These are phyloP conservation scores for Yamadazyma laniorum DNA, from an alignment of 805 yeast species.

Conservation along the genomic window DNA sequence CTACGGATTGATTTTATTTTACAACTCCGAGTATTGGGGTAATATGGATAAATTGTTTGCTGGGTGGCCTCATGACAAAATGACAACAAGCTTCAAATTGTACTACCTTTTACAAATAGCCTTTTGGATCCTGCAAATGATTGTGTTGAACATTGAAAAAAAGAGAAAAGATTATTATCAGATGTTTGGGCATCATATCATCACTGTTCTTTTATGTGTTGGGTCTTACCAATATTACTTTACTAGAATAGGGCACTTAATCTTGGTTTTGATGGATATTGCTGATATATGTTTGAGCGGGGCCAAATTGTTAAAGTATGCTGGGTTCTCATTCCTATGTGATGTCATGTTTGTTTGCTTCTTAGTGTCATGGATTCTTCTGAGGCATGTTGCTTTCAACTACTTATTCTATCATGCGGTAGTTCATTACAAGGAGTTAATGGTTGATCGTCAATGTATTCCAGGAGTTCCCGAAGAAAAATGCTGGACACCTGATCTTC, in stretches of 20 bases:
- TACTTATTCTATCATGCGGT: constrained; percentile 62
- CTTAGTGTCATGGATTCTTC: constrained; percentile 62
- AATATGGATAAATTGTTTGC: constrained; percentile 57
- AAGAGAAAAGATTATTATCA: constrained; percentile 79
- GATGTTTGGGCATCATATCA: constrained; percentile 86
- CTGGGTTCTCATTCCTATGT: constrained; percentile 58
- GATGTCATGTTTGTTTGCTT: constrained; percentile 70
- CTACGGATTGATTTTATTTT: constrained; percentile 58
- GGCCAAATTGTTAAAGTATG: constrained; percentile 77
- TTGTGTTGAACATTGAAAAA: constrained; percentile 74
- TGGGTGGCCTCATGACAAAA: constrained; percentile 72
- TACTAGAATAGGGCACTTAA: constrained; percentile 74
- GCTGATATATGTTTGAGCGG: constrained; percentile 69
- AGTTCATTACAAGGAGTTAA: constrained; percentile 32
- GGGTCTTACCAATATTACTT: constrained; percentile 76
- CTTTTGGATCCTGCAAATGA: constrained; percentile 77
- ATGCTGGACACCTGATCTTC: constrained; percentile 49
- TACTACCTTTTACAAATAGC: constrained; percentile 75
- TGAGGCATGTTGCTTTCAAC: constrained; percentile 74
- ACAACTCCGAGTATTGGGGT: constrained; percentile 55
- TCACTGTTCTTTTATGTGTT: constrained; percentile 62
- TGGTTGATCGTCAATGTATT: constrained; percentile 46
- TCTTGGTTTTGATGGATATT: constrained; percentile 77
- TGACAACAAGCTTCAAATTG: constrained; percentile 52
- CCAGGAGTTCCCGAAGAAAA: constrained; percentile 34